Base-by-base conservation (phyloP, 495 filamentous ascomycete genomes). In the Cercophora scortea region DNA sequence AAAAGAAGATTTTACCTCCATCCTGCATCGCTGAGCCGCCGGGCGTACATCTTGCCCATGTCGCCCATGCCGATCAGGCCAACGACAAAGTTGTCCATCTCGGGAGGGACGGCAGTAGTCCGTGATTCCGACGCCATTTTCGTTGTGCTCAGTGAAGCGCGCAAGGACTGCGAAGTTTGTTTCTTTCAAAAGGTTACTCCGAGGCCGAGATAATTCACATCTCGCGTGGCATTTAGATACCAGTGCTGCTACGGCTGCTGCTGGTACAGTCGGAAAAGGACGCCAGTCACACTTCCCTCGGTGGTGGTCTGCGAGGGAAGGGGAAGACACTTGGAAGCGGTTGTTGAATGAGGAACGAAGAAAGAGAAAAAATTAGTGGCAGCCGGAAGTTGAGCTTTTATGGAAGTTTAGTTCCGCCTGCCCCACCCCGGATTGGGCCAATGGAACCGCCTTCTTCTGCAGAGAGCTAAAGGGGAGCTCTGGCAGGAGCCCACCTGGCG, bases 1-100 rank as follows among this genome's bases (percentile, higher is more conserved):
- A 44, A 50, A 49, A 57, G 43, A 51, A 56, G 44, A 39, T 45
- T 25, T 77, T 88, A 97, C 93, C 87, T 95, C 93, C 93, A 98
- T 52, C 94, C 93, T 55, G 92, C 92, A 60, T 74, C 77, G 63
- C 89, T 89, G 61, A 98, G 79, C 60, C 84, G 78, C 61, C 87
- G 78, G 59, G 94, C 87, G 72, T 98, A 98, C 94, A 98, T 95
- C 81, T 89, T 96, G 68, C 93, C 93, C 93, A 98, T 98, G 61
- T 96, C 90, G 18, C 93, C 93, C 90, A 98, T 96, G 34, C 93
- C 93, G 63, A 98, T 96, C 58, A 98, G 90, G 61, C 93, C 93
- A 55, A 97, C 81, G 36, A 76, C 76, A 65, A 85, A 84, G 61
- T 76, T 71, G n/a, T 86, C 76, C 76, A 86, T 84, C 45, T 62